A percentile compares a stretch with the other conserved stretches of the same genome.
Evolutionary conservation across 345 rosid genomes (phyloP).

Genomic region (Barbarea vulgaris): DNA sequence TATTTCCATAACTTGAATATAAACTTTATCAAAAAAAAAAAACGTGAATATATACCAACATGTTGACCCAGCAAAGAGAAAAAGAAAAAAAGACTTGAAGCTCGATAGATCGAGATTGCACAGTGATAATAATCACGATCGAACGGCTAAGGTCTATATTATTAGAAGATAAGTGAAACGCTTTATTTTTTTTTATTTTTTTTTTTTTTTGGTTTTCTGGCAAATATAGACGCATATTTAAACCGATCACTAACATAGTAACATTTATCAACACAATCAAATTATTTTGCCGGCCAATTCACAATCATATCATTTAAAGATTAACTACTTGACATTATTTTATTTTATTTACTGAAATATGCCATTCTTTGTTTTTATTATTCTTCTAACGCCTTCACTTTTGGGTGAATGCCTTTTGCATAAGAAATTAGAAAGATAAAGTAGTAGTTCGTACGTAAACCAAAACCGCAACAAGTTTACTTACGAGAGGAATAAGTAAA

Average conservation of each 20-base stretch:
- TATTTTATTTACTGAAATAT: neutral
- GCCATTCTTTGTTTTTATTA: neutral
- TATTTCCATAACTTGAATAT: neutral
- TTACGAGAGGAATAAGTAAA: constrained; percentile 18
- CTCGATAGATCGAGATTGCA: neutral
- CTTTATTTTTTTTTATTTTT: too few relatives aligned
- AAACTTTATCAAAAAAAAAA: too few relatives aligned
- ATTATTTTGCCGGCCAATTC: too few relatives aligned
- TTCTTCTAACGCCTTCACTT: neutral
- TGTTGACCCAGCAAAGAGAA: too few relatives aligned
- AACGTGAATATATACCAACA: too few relatives aligned
- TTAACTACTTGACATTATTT: neutral
- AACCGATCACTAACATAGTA: neutral
- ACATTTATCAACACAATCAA: neutral
- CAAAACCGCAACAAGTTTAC: constrained; percentile 13
- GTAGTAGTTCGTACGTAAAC: neutral
- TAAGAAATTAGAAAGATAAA: constrained; percentile 4
- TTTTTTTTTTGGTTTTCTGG: neutral
- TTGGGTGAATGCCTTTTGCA: neutral
- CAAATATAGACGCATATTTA: neutral
- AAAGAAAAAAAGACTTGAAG: neutral
- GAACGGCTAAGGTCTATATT: neutral
- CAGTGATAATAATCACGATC: neutral
- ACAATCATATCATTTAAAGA: neutral
- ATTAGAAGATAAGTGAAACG: too few relatives aligned